A percentile compares a stretch with the other conserved stretches of the same genome.
phyloP scores from a whole-genome alignment of 129 eudicot species.

The Cynara cardunculus region DNA sequence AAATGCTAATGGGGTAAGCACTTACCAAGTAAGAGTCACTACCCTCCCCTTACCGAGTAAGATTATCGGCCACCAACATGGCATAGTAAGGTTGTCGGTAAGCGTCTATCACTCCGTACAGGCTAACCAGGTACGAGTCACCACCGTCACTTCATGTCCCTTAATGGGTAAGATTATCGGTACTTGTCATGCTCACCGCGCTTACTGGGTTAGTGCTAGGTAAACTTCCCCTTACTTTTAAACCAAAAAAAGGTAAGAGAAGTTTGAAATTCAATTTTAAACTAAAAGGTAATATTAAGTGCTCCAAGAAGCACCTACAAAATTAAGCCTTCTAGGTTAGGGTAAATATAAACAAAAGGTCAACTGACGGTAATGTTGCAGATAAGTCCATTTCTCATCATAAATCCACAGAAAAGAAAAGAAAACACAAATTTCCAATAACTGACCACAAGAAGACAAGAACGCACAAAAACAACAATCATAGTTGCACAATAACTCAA shows the following conservation, averaged over 20 bases:
- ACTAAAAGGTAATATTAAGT: neutral
- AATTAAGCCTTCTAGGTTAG: neutral
- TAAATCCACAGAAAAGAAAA: neutral
- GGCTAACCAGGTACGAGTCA: neutral
- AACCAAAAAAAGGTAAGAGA: neutral
- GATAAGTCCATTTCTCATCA: neutral
- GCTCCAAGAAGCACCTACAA: neutral
- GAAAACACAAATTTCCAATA: neutral
- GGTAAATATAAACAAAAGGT: neutral
- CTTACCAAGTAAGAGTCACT: neutral
- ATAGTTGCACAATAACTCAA: neutral
- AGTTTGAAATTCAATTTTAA: neutral
- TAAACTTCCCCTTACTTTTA: neutral
- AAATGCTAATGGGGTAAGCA: neutral
- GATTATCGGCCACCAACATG: neutral
- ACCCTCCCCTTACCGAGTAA: neutral
- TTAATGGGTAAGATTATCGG: neutral
- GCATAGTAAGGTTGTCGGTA: neutral
- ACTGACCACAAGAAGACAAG: neutral
- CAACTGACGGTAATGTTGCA: neutral
- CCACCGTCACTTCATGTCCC: neutral
- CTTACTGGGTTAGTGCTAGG: neutral
- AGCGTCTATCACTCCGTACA: neutral
- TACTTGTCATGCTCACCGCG: neutral
- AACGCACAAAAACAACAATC: neutral